phyloP scores from a whole-genome alignment of 2,329 filamentous ascomycete species.

The Sphaerostilbella broomeana region DNA sequence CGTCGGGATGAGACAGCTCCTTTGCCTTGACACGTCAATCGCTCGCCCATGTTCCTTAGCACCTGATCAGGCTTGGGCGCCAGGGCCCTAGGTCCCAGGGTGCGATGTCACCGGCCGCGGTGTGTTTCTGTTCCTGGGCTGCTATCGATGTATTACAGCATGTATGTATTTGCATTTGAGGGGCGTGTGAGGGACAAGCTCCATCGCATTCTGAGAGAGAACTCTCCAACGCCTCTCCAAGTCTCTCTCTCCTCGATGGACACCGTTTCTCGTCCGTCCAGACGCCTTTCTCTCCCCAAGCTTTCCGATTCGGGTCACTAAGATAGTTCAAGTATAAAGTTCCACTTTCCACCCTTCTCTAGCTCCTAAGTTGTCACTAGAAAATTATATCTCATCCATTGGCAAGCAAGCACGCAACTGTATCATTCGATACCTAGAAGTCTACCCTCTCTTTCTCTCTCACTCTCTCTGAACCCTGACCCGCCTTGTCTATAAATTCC shows the following conservation, averaged over 20 bases:
- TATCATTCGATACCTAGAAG: background rate
- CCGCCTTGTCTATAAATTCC: no score
- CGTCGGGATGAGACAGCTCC: conserved; percentile 22
- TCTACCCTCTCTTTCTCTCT: background rate
- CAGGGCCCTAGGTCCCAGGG: conserved; percentile 8
- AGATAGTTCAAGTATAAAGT: conserved; percentile 10
- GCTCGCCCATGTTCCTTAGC: conserved; percentile 1
- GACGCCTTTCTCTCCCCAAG: background rate
- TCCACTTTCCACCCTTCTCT: background rate
- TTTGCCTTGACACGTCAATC: conserved; percentile 17
- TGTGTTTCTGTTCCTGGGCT: conserved; percentile 5
- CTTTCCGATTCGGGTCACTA: background rate
- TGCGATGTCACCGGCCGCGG: conserved; percentile 11
- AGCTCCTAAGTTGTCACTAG: background rate
- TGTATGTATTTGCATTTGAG: background rate
- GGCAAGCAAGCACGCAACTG: background rate
- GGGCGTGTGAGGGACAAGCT: no score
- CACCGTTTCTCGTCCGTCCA: background rate
- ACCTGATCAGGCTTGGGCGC: conserved; percentile 9
- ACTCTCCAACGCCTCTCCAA: no score
- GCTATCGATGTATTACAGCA: no score
- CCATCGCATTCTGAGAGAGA: no score
- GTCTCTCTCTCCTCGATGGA: no score
- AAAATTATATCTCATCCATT: background rate
- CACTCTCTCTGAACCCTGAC: no score